Evolutionary conservation across 352 stramenopile genomes (phyloP), one percentile per base, ranked within the genome.

Genomic region (Nothophytophthora sp.): DNA sequence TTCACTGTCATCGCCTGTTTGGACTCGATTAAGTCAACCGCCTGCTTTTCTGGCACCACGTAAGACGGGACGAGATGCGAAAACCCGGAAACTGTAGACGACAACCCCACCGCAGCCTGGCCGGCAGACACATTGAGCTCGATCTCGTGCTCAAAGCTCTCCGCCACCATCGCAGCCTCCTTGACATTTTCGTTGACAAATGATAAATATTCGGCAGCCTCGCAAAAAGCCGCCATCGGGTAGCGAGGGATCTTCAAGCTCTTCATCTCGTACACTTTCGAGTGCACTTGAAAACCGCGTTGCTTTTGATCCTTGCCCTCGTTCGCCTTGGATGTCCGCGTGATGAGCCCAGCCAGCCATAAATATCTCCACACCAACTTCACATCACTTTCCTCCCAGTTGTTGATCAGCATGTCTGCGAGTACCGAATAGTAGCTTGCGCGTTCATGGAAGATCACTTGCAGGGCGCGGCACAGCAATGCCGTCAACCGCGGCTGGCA

Each of bases 291-390:
- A 51, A 90, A 92, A 0, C 80, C 79, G 20, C 82, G 77, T 22
- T 90, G 67, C n/a, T 82, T 81, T 52, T 82, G 63, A 39, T 87
- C 61, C 11, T 77, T 83, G 16, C 55, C 53, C 33, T 80, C 68
- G 18, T 65, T 75, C 8, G 50, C 56, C 19, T 76, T 73, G 5
- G 53, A 55, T 10, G 75, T 86, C 12, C 76, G 70, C 7, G 68
- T 88, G 52, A 92, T 90, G 24, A 92, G 57, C 24, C 81, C 78
- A n/a, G 73, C 61, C 16, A 95, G 41, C 79, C 81, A 95, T 30
- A 95, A 54, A 50, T 92, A 95, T 10, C 85, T 62, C 85, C 85
- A 95, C 30, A 95, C 80, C 20, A 92, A 67, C 46, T 92, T 90
- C 23, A 91, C 77, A 41, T 95, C 85, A 18, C 51, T 63, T 50